A percentile compares a stretch with the other conserved stretches of the same genome.
Conservation (phyloP, 2,329 filamentous ascomycete genomes). For the Pyrenophora seminiperda region DNA sequence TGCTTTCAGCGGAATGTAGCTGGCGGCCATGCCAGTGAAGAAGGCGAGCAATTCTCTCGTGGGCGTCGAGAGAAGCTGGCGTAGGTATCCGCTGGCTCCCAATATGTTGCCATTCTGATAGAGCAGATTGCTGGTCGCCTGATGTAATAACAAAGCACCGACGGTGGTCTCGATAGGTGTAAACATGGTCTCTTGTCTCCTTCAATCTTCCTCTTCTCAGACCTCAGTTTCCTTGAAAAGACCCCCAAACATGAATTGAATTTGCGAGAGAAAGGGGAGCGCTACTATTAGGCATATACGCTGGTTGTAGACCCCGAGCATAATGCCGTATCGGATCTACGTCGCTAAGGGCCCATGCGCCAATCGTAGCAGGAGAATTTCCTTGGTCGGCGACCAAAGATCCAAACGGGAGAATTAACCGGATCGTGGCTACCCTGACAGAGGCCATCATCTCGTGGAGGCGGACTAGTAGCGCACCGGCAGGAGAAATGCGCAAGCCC, state of each 20-base stretch:
- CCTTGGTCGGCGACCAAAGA: slow-evolving; percentile 28
- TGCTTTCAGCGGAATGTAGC: slow-evolving; percentile 49
- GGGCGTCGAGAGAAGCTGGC: slow-evolving; percentile 49
- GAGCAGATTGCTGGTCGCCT: slow-evolving; percentile 57
- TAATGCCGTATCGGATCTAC: slow-evolving; percentile 9
- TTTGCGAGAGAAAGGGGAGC: neutral
- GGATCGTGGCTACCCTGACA: slow-evolving; percentile 6
- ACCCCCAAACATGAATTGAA: too few species aligned
- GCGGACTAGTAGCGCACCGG: slow-evolving; percentile 19
- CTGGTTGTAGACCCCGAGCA: slow-evolving; percentile 6
- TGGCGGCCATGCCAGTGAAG: slow-evolving; percentile 54
- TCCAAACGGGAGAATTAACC: slow-evolving; percentile 18
- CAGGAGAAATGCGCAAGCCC: slow-evolving; percentile 13
- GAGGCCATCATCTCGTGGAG: slow-evolving; percentile 1
- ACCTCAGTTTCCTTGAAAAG: neutral
- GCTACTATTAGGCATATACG: neutral
- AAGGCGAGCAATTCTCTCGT: slow-evolving; percentile 52
- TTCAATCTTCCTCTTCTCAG: neutral
- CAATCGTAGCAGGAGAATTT: slow-evolving; percentile 17
- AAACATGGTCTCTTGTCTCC: slow-evolving; percentile 50
- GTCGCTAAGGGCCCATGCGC: slow-evolving; percentile 8
- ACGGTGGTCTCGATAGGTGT: slow-evolving; percentile 59
- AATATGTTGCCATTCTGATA: slow-evolving; percentile 58
- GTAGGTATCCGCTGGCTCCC: slow-evolving; percentile 56
- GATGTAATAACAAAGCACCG: slow-evolving; percentile 57